Base-by-base conservation (phyloP, 768 basidiomycete genomes). In the Lentinula edodes region DNA sequence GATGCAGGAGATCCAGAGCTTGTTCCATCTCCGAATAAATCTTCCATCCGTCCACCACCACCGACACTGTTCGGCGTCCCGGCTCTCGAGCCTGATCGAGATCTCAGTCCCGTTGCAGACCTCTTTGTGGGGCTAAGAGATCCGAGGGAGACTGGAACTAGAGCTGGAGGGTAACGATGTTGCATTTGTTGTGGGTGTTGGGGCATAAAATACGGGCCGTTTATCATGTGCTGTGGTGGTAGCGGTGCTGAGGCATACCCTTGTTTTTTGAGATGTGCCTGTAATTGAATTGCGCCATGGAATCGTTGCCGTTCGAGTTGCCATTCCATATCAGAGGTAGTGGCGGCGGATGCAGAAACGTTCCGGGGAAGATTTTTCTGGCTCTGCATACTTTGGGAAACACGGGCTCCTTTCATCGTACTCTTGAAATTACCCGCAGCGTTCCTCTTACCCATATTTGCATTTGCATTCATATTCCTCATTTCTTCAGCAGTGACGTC, bases 401-500 rank as follows among this genome's bases (percentile, higher is more conserved):
- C n/a, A 18, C 58, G n/a, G 16, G 36, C 35, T 8, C 52, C 38
- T 16, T n/a, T 56, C 12, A 48, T 18, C 9, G 20, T 50, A 18
- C 16, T 56, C 15, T 32, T 48, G 10, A 36, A 46, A 42, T 42
- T 32, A 36, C 42, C 23, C 2, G n/a, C 9, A 15, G 42, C 10
- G 23, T 10, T 18, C 20, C 32, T 53, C 52, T 53, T 48, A 48
- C 20, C 46, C 18, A 28, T 41, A 34, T 12, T 20, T 7, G 20
- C n/a, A 43, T 7, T 16, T 16, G 43, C 41, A 12, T 18, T 13
- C 2, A 13, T 16, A 32, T 56, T 56, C 23, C 55, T 10, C 2
- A 35, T 6, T 28, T 45, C 71, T n/a, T 78, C 75, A 3, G 75
- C 73, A 9, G 78, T 68, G 4, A 74, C 75, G 48, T 89, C 85